Evolutionary conservation across 768 basidiomycete species (phyloP).

Genomic region (Suillus ampliporus): DNA sequence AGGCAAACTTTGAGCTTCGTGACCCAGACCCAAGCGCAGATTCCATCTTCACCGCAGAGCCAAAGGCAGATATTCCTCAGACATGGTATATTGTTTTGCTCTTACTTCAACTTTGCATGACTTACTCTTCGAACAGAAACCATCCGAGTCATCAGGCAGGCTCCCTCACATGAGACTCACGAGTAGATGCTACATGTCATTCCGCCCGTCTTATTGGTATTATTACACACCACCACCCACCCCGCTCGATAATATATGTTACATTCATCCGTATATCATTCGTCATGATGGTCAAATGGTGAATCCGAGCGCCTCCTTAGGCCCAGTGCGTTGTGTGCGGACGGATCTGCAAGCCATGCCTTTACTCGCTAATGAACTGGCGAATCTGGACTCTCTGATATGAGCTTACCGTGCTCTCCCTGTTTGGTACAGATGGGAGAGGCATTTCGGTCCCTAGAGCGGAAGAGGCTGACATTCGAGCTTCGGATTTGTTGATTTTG

Average conservation of each 20-base stretch:
- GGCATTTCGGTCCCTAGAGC: slow-evolving; percentile 34
- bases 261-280: slow-evolving; percentile 26
- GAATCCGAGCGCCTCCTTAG: slow-evolving; percentile 44
- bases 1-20: slow-evolving; percentile 77
- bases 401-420: slow-evolving; percentile 35
- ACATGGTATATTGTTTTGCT: slow-evolving; percentile 59
- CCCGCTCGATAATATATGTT: slow-evolving; percentile 19
- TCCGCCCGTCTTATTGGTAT: neutral
- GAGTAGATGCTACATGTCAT: slow-evolving; percentile 7
- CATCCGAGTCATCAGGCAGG: slow-evolving; percentile 53
- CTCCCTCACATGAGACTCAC: slow-evolving; percentile 26
- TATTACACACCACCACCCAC: neutral
- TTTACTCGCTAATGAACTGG: slow-evolving; percentile 32
- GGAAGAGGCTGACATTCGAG: slow-evolving; percentile 32
- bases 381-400: slow-evolving; percentile 31
- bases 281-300: slow-evolving; percentile 47
- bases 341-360: slow-evolving; percentile 42
- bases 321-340: slow-evolving; percentile 31
- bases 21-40: slow-evolving; percentile 74
- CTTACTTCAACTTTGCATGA: neutral
- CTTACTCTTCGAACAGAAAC: slow-evolving; percentile 47
- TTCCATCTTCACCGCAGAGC: slow-evolving; percentile 64
- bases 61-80: slow-evolving; percentile 84
- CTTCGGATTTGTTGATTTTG: slow-evolving; percentile 48
- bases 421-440: slow-evolving; percentile 33